phyloP scores from a whole-genome alignment of 257 asterid species.

The Nicotiana tabacum region DNA sequence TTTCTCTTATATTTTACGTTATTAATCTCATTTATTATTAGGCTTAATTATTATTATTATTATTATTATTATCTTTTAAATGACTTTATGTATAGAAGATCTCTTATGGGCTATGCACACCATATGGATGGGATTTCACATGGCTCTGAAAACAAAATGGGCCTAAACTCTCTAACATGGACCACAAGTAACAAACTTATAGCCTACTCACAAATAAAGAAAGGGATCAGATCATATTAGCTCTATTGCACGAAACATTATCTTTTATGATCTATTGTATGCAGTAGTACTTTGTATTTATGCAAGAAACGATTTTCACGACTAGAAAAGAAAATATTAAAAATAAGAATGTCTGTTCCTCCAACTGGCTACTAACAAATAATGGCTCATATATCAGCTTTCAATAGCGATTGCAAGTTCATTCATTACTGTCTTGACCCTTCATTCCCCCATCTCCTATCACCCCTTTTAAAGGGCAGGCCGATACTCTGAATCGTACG shows the following conservation, averaged over 20 bases:
- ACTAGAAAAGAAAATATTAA: neutral
- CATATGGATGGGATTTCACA: neutral
- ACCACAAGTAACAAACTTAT: neutral
- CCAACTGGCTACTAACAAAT: neutral
- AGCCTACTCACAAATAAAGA: neutral
- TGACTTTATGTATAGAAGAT: too few relatives aligned
- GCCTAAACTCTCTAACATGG: neutral
- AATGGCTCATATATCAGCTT: neutral
- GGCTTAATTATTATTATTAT: too few relatives aligned
- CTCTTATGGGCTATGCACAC: neutral
- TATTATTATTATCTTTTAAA: too few relatives aligned
- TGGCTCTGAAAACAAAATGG: neutral
- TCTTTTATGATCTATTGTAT: too few relatives aligned
- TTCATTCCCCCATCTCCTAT: too few relatives aligned
- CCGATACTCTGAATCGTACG: rapidly evolving
- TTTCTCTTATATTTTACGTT: too few relatives aligned
- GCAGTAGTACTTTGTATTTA: neutral
- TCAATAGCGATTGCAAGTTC: neutral
- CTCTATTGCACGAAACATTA: neutral
- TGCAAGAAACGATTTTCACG: neutral
- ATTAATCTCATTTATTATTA: too few relatives aligned
- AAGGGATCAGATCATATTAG: neutral
- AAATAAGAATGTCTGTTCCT: neutral
- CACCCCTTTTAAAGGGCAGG: too few relatives aligned
- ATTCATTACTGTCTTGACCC: neutral